Base-by-base conservation (phyloP, 2,329 filamentous ascomycete genomes). In the Fusarium torreyae region DNA sequence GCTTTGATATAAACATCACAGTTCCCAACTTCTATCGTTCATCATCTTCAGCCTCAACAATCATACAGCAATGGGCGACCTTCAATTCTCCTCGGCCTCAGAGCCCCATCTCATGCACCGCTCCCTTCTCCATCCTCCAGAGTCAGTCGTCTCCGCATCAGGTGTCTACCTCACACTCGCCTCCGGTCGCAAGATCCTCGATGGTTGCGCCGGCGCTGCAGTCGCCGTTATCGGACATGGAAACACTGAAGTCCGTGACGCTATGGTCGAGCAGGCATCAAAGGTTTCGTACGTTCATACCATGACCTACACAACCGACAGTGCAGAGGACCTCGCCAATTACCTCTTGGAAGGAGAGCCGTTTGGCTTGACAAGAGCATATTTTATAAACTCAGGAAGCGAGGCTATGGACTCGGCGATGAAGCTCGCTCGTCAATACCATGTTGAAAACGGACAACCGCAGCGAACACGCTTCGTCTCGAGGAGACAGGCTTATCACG, bases 141-240 rank as follows among this genome's bases (percentile, higher is more conserved):
- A 69, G 7, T 54, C 64, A 49, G 86, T 86, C 6, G 75, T 82
- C 11, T 82, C 80, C 0, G 87, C 83, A 2, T 73, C 76, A 0
- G 82, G 82, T 0, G 72, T 78, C 7, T 77, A 80, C 24, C 71
- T 83, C 5, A 71, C 71, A 2, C 76, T 81, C 6, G 63, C 75
- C 10, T 74, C 78, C 33, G 82, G 74, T 17, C 67, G 65, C 15
- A 59, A 45, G 1, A 72, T 96, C 43, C 85, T 94, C 15, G 93
- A 96, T 76, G 90, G 88, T 2, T 92, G 90, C 20, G 87, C 90
- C 28, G 93, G 93, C 20, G 91, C 92, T 5, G 91, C 90, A 33
- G 75, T 77, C 4, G 57, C 75, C 28, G 55, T 22, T 74, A 81
- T 95, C 11, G 93, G 92, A 8, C 89, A 93, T 71, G 88, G 87